These are phyloP conservation scores for Meyerozyma sp. DNA, from an alignment of 1,139 yeast genomes.

Conservation along the genomic window DNA sequence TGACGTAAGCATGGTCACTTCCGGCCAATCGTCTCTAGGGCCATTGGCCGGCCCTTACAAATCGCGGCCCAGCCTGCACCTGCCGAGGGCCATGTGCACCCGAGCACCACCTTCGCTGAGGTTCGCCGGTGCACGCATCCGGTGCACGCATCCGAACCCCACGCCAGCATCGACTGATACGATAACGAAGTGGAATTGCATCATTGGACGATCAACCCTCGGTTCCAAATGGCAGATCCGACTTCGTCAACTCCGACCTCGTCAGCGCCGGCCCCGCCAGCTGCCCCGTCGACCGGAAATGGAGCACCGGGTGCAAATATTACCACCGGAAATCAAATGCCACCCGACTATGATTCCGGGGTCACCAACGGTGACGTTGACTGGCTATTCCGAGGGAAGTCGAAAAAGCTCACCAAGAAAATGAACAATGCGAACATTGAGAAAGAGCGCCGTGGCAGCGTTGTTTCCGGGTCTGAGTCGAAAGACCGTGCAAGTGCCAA, in stretches of 20 bases:
- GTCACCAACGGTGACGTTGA: constrained; percentile 72
- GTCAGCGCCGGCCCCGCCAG: background rate
- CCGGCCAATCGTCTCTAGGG: too few species aligned
- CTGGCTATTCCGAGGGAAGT: constrained; percentile 67
- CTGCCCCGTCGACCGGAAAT: background rate
- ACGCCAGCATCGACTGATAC: background rate
- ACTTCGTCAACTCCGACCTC: background rate
- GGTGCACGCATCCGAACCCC: background rate
- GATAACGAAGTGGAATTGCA: background rate
- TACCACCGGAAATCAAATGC: background rate
- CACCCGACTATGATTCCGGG: constrained; percentile 35
- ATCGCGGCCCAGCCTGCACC: background rate
- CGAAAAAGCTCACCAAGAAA: constrained; percentile 49
- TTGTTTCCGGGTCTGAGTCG: background rate
- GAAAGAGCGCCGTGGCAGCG: background rate
- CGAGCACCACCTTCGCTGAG: background rate
- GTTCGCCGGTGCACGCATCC: background rate
- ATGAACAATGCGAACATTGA: constrained; percentile 13
- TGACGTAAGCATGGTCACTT: background rate
- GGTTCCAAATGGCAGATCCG: background rate
- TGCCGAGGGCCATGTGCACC: background rate
- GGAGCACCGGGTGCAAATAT: background rate
- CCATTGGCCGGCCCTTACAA: too few species aligned
- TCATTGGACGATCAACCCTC: background rate
- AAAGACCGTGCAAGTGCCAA: background rate